phyloP scores from a whole-genome alignment of 345 rosid species.

The Leavenworthia alabamica region DNA sequence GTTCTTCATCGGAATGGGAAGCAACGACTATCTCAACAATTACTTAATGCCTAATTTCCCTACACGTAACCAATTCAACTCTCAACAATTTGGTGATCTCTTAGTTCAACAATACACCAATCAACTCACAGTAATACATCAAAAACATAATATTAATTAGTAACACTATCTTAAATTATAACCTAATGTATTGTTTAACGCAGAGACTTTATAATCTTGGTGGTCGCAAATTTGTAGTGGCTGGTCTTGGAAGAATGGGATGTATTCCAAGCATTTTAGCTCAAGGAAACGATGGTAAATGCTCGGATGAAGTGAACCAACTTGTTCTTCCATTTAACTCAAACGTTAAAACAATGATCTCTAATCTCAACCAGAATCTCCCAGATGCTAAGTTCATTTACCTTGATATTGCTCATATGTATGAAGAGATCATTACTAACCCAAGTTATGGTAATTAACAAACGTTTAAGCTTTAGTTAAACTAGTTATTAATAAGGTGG shows the following conservation, averaged over 20 bases:
- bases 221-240: slow-evolving; percentile 67
- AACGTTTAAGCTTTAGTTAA: neutral
- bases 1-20: slow-evolving; percentile 92
- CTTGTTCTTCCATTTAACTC: slow-evolving; percentile 70
- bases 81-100: slow-evolving; percentile 62
- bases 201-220: slow-evolving; percentile 77
- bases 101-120: slow-evolving; percentile 59
- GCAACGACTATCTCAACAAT: slow-evolving; percentile 93
- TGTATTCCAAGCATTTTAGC: slow-evolving; percentile 96
- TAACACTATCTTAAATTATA: neutral
- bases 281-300: slow-evolving; percentile 51
- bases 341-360: slow-evolving; percentile 70
- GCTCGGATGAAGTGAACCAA: slow-evolving; percentile 79
- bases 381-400: slow-evolving; percentile 58
- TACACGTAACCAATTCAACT: slow-evolving; percentile 60
- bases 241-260: slow-evolving; percentile 88
- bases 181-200: neutral
- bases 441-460: slow-evolving; percentile 50
- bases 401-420: slow-evolving; percentile 55
- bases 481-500: neutral
- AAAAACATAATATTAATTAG: neutral
- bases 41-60: slow-evolving; percentile 93
- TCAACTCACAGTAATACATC: slow-evolving; percentile 55
- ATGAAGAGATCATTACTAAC: slow-evolving; percentile 49
- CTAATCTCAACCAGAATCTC: slow-evolving; percentile 53